Base-by-base conservation (phyloP, 768 basidiomycete species). In the Dentipellis fragilis region DNA sequence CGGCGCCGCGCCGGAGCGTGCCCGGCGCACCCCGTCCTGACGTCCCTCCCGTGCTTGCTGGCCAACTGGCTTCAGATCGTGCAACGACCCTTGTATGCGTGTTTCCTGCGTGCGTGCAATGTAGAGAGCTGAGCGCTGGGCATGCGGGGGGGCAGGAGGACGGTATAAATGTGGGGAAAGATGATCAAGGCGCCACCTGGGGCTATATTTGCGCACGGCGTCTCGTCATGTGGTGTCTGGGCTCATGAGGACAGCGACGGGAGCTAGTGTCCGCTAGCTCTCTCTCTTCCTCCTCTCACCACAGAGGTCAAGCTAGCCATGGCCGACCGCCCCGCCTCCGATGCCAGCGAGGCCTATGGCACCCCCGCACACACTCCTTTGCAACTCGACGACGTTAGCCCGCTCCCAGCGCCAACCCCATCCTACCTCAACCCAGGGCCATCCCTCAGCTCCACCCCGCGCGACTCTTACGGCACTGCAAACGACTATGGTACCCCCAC, bases 291-390 rank as follows among this genome's bases (percentile, higher is more conserved):
- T 14, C 42, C n/a, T 45, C 12, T 16, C 9, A n/a, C 9, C 42
- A 9, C 11, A 12, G 14, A 42, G n/a, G n/a, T n/a, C 12, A 14
- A 42, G 40, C 40, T 17, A 42, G 40, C 38, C 47, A 61, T 61
- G 58, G 54, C 54, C 23, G 58, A 52, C 37, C 58, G 59, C 34
- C 61, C 61, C 0, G 2, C 48, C 12, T 62, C 61, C 19, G 52
- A 36, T 36, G 56, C 50, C 42, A 19, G 46, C 22, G 36, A 54
- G 5, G 54, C 52, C 22, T 61, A 54, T 23, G 35, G 45, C 19
- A 61, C 55, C 19, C 51, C 60, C 1, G 34, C 54, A 0, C 53
- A 56, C 19, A 55, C 55, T 11, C 54, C 60, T 1, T 16, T 57
- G n/a, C 36, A 29, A 12, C 10, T 16, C 52, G 16, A 53, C 12